These are phyloP conservation scores for Marasmius fiardii DNA, from an alignment of 1,284 basidiomycete species.

Conservation along the genomic window DNA sequence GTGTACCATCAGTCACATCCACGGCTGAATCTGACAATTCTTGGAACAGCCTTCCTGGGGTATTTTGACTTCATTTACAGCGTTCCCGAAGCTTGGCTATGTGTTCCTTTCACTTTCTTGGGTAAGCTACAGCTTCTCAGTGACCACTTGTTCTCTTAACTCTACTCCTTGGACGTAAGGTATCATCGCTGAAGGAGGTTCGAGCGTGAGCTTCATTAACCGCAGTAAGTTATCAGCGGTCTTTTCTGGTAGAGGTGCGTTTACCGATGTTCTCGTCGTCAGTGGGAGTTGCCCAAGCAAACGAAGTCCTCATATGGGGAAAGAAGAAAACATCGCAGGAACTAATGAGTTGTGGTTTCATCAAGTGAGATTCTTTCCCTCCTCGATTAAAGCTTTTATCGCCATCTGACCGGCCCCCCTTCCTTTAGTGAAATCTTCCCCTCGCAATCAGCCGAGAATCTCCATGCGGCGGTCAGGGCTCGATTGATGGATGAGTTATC, in stretches of 20 bases:
- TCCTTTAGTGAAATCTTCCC: conserved; percentile 56
- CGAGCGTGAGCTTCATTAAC: conserved; percentile 66
- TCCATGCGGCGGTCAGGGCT: conserved; percentile 49
- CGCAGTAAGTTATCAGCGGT: conserved; percentile 40
- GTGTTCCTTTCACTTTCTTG: conserved; percentile 66
- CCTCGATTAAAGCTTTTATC: conserved; percentile 4
- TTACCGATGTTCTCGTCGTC: neutral
- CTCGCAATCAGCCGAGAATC: conserved; percentile 44
- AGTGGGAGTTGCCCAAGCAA: conserved; percentile 70
- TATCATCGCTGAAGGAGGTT: conserved; percentile 60
- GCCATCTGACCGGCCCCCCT: conserved; percentile 8
- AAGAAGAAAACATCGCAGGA: conserved; percentile 62
- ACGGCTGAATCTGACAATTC: neutral
- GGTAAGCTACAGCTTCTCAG: conserved; percentile 34
- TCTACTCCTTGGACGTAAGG: conserved; percentile 31
- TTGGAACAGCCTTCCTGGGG: conserved; percentile 54
- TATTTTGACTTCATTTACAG: conserved; percentile 74
- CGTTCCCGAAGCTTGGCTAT: conserved; percentile 59
- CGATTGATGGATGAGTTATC: conserved; percentile 49
- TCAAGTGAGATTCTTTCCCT: conserved; percentile 45
- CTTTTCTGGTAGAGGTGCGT: neutral
- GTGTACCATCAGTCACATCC: neutral
- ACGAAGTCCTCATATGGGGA: conserved; percentile 66
- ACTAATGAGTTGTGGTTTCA: conserved; percentile 56
- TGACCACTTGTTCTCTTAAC: conserved; percentile 3